Conservation (phyloP, 257 asterid species). For the Pogostemon cablin region DNA sequence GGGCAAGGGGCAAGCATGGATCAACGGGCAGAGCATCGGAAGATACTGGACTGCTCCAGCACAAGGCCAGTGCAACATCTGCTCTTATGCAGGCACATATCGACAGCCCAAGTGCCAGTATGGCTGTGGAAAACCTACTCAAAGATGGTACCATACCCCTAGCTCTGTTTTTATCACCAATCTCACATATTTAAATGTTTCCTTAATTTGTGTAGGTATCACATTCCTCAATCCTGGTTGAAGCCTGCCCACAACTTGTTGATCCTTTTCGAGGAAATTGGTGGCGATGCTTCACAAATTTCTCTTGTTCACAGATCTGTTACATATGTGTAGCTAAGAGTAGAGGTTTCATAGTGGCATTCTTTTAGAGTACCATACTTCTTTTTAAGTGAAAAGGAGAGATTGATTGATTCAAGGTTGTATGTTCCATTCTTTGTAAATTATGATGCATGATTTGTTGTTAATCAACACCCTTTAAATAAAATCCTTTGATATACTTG, state of each 20-base stretch:
- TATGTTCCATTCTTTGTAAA: conserved; percentile 39
- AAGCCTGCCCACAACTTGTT: conserved; percentile 64
- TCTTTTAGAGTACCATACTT: neutral
- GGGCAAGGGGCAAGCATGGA: conserved; percentile 94
- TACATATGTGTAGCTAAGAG: conserved; percentile 42
- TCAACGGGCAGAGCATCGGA: conserved; percentile 89
- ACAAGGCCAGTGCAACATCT: conserved; percentile 63
- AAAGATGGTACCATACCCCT: conserved; percentile 60
- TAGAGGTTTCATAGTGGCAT: conserved; percentile 30
- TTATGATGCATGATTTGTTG: conserved; percentile 8
- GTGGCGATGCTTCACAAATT: conserved; percentile 87
- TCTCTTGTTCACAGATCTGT: conserved; percentile 70
- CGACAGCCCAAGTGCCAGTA: conserved; percentile 67
- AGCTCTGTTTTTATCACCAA: too few species aligned
- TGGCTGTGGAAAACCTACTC: conserved; percentile 98
- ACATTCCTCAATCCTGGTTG: conserved; percentile 92
- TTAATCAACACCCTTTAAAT: neutral
- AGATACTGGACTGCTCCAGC: conserved; percentile 87
- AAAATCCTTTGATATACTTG: too few species aligned
- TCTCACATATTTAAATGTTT: too few species aligned
- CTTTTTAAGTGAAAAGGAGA: conserved; percentile 1
- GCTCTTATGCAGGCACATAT: conserved; percentile 73
- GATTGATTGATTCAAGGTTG: neutral
- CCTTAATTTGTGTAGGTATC: conserved; percentile 60
- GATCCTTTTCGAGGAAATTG: conserved; percentile 85